These are phyloP conservation scores for Pelargonium cotyledonis DNA, from an alignment of 441 rosid genomes.

Conservation along the genomic window DNA sequence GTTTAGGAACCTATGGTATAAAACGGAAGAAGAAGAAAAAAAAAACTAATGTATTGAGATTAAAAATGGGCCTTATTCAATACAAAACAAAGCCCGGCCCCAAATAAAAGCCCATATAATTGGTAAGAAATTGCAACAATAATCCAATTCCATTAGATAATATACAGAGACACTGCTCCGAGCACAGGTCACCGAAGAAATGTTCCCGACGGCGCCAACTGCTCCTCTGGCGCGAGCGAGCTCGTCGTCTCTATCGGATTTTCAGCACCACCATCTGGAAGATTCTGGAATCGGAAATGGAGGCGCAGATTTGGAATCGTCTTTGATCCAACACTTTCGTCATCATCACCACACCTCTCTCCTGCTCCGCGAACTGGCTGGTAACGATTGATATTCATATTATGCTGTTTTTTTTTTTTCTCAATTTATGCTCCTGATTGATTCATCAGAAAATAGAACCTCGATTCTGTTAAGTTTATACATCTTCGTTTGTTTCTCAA, in stretches of 20 bases:
- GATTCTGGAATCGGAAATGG: not conserved
- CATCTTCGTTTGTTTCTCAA: not conserved
- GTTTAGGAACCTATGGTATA: too few species aligned
- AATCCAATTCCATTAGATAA: too few species aligned
- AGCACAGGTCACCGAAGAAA: not conserved
- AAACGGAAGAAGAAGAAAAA: too few species aligned
- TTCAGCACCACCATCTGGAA: not conserved
- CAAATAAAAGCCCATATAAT: too few species aligned
- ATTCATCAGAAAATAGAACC: not conserved
- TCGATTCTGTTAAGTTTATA: not conserved
- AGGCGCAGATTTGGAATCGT: constrained; percentile 4
- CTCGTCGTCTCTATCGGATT: not conserved
- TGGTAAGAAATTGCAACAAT: too few species aligned
- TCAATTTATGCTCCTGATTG: not conserved
- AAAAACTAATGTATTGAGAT: too few species aligned
- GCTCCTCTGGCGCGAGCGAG: not conserved
- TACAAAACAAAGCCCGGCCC: too few species aligned
- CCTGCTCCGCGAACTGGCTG: not conserved
- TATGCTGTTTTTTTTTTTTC: not conserved
- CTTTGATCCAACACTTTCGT: constrained; percentile 1
- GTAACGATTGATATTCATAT: not conserved
- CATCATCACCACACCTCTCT: constrained; percentile 5
- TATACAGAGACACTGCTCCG: too few species aligned
- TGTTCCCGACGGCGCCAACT: not conserved
- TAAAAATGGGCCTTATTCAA: too few species aligned